Percentiles rank a stretch among this genome's conserved stretches.
Evolutionary conservation across 805 yeast genomes (phyloP).

Genomic region (Metschnikowia hibisci): DNA sequence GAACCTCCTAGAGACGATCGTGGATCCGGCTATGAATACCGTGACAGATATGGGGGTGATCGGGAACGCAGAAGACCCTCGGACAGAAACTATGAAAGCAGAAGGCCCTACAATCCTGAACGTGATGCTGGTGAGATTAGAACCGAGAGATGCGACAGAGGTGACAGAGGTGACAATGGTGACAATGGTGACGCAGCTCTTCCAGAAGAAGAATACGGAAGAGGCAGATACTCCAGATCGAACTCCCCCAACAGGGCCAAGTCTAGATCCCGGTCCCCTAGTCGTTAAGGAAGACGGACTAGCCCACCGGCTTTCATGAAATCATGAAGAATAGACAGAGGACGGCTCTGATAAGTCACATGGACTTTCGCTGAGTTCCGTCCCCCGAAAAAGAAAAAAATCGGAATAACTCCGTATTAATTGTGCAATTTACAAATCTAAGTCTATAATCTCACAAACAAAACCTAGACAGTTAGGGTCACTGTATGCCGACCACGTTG

Average conservation of each 20-base stretch:
- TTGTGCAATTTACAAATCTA: too few species aligned
- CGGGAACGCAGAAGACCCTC: slow-evolving; percentile 10
- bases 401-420: too few species aligned
- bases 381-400: neutral
- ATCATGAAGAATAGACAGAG: neutral
- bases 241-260: slow-evolving; percentile 33
- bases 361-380: neutral
- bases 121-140: slow-evolving; percentile 16
- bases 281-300: slow-evolving; percentile 15
- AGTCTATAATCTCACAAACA: neutral
- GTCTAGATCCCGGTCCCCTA: slow-evolving; percentile 37
- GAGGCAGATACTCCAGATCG: slow-evolving; percentile 30
- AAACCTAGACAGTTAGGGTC: neutral
- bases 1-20: slow-evolving; percentile 17
- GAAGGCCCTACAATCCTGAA: slow-evolving; percentile 12
- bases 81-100: slow-evolving; percentile 12
- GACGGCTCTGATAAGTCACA: neutral
- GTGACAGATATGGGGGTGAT: slow-evolving; percentile 17
- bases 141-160: neutral
- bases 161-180: too few species aligned
- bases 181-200: too few species aligned
- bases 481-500: neutral
- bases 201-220: slow-evolving; percentile 15
- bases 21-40: slow-evolving; percentile 19
- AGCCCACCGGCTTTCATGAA: neutral